Evolutionary conservation across 177 flowering plant genomes (phyloP), one percentile per base, ranked within the genome.

Genomic region (Vitis hybrid): DNA sequence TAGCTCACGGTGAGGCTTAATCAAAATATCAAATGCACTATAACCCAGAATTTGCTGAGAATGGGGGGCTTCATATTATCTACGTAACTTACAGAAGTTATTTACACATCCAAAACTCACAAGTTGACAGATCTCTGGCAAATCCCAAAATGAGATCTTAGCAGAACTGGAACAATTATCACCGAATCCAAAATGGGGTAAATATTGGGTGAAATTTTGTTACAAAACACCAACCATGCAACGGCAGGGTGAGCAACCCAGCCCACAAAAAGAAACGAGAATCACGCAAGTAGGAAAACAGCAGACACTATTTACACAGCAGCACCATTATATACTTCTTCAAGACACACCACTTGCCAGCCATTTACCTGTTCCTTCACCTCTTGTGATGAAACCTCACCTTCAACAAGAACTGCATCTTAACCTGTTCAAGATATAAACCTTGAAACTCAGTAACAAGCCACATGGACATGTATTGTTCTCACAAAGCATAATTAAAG

Each of bases 401-500:
- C 84, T 94, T 94, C 80, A 91, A 77, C 80, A 94, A 76, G 80
- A 88, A 92, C 80, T 92, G 97, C 97, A 94, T 78, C 88, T 91
- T 94, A n/a, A 94, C 96, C 98, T 92, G 91, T 70, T 32, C 57
- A 77, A 76, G 11, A 75, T 8, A 71, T 35, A 1, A 59, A 50
- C 56, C 27, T 21, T 27, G 40, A 56, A 40, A 56, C 17, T 62
- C 48, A 35, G 17, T 65, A 54, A 62, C 9, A 68, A 3, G 40
- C 30, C 21, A 18, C 64, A 17, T 6, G 3, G 9, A 60, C 35
- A 55, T 1, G 71, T 48, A 21, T 35, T 18, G 3, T 9, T 19
- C 27, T 64, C 54, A 63, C 32, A 51, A 13, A n/a, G 35, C 40
- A 59, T 24, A 24, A 59, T 9, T 21, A 2, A 59, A 11, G 10